Percentiles rank a stretch among this genome's conserved stretches.
These are phyloP conservation scores for Diaporthe helianthi DNA, from an alignment of 2,329 filamentous ascomycete species.

Conservation along the genomic window DNA sequence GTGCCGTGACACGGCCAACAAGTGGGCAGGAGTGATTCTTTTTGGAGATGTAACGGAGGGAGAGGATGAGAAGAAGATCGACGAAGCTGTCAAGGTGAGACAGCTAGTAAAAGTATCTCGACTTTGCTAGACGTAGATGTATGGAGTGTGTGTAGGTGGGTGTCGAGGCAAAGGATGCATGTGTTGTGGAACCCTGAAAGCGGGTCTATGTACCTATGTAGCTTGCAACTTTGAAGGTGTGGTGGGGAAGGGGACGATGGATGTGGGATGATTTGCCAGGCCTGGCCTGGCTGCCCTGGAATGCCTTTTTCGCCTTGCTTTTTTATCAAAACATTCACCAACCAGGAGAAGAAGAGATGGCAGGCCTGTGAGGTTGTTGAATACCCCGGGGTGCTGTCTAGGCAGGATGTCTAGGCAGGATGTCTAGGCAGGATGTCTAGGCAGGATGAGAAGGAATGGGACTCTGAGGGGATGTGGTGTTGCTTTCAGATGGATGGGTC, in stretches of 20 bases:
- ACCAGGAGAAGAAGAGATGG: not conserved
- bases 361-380: not conserved
- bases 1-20: not conserved
- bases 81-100: slow-evolving; percentile 10
- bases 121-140: slow-evolving; percentile 29
- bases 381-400: not conserved
- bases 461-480: not conserved
- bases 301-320: not conserved
- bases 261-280: slow-evolving; percentile 18
- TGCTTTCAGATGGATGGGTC: not conserved
- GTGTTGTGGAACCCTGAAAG: slow-evolving; percentile 31
- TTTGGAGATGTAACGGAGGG: not conserved
- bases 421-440: not conserved
- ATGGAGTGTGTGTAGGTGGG: slow-evolving; percentile 18
- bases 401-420: not conserved
- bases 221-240: slow-evolving; percentile 27
- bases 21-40: not conserved
- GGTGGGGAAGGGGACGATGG: slow-evolving; percentile 24
- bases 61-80: not conserved
- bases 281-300: not conserved
- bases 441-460: not conserved
- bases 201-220: slow-evolving; percentile 29
- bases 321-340: not conserved
- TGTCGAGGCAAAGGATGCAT: slow-evolving; percentile 18
- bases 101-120: slow-evolving; percentile 29